Evolutionary conservation across 148 eudicot genomes (phyloP), one percentile per base, ranked within the genome.

Genomic region (Rhododendron griersonianum): DNA sequence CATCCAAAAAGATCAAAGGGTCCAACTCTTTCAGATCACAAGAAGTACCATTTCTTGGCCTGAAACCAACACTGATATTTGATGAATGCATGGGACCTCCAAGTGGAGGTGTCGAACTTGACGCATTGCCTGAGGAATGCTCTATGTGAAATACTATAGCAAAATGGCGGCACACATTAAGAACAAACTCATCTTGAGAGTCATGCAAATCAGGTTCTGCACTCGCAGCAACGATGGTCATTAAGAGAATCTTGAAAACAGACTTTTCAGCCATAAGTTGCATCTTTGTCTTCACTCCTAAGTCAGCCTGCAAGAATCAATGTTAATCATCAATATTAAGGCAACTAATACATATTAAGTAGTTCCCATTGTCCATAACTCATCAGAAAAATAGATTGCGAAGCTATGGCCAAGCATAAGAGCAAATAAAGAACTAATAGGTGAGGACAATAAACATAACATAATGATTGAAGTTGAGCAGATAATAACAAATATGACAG

Each of bases 181-280:
- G 88, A 45, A 97, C 86, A 88, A 90, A 97, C 89, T 97, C 98
- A 89, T 97, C 98, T 78, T 87, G 91, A 53, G 94, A 87, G 82
- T 93, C 96, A 48, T 67, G 87, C 87, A 97, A 88, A 80, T 93
- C 98, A 87, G 94, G 89, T 86, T 97, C 99, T 48, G 94, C 98
- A 91, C 95, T 92, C 67, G 99, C 91, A 81, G 98, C 94, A 89
- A 97, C 93, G 79, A 97, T 90, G 47, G 98, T 97, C 96, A 93
- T 93, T 89, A 97, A 90, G 37, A 97, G 96, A 89, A 94, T 92
- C 90, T 97, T 97, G 87, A 97, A 97, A 81, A 95, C 98, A 80
- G 96, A 93, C 87, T 93, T 97, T 89, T 97, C 99, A 55, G 99
- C 99, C 98, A 94, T 90, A 82, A 97, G 98, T 91, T 97, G 99